Evolutionary conservation across 176 grass and related monocot species (phyloP).

Genomic region (Phoenix dactylifera): DNA sequence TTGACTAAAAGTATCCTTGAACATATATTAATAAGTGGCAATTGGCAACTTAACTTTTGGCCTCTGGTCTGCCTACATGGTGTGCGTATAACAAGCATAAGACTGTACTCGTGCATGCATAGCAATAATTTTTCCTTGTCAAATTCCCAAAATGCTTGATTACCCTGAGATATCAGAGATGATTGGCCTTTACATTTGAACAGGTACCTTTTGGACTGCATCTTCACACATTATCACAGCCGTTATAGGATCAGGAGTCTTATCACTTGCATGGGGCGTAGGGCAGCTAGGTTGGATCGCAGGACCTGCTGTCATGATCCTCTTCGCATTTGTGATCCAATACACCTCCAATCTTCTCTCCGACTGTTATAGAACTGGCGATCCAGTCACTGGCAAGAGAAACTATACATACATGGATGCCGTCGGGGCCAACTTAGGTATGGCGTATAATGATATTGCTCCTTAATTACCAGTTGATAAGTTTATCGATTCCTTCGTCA

Average conservation of each 20-base stretch:
- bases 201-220: constrained; percentile 43
- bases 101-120: too few species aligned
- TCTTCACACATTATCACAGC: constrained; percentile 56
- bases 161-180: too few species aligned
- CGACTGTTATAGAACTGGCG: constrained; percentile 42
- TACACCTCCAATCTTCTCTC: constrained; percentile 37
- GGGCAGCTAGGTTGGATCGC: constrained; percentile 47
- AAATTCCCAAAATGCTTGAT: too few species aligned
- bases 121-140: too few species aligned
- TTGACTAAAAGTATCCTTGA: too few species aligned
- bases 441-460: too few species aligned
- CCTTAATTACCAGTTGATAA: too few species aligned
- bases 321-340: constrained; percentile 42
- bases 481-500: too few species aligned
- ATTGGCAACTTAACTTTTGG: too few species aligned
- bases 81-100: too few species aligned
- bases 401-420: constrained; percentile 71
- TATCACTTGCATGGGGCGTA: constrained; percentile 44
- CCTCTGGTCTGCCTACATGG: too few species aligned
- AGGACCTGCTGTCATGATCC: constrained; percentile 37
- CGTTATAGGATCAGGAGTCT: constrained; percentile 48
- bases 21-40: too few species aligned
- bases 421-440: constrained; percentile 41
- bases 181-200: not conserved
- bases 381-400: constrained; percentile 30